Evolutionary conservation across 163 green algal species (phyloP).

Genomic region (Coccomyxa subellipsoidea): DNA sequence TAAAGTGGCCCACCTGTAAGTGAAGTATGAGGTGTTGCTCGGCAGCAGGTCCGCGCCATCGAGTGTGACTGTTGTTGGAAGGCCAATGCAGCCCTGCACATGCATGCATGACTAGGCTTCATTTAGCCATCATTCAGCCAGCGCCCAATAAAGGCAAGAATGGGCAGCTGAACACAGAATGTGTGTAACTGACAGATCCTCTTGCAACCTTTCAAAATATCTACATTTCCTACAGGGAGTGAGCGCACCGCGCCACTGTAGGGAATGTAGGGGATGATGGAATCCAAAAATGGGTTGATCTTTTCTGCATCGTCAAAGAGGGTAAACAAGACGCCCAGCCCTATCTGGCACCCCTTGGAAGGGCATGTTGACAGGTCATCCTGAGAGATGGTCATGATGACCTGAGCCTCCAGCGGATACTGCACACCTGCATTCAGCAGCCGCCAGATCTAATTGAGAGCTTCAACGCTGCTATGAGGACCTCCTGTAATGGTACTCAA

Average conservation of each 20-base stretch:
- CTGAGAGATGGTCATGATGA: neutral
- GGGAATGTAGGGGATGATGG: neutral
- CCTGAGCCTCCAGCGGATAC: neutral
- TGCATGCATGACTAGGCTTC: neutral
- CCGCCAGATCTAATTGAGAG: neutral
- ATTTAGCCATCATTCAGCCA: no score
- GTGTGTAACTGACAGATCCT: no score
- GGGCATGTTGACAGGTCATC: neutral
- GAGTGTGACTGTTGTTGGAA: neutral
- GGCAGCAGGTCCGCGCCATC: neutral
- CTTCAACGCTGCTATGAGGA: no score
- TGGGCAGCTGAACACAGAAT: no score
- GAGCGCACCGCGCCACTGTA: neutral
- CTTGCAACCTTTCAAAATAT: no score
- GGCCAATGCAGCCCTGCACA: neutral
- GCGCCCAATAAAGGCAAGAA: no score
- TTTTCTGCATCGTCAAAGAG: neutral
- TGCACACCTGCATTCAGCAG: neutral
- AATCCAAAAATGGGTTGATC: neutral
- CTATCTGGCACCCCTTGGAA: neutral
- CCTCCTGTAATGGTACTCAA: no score
- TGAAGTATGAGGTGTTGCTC: neutral
- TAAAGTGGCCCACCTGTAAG: neutral
- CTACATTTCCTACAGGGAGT: neutral
- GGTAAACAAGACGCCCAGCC: neutral